phyloP scores from a whole-genome alignment of 495 filamentous ascomycete species.

The Tuber magnatum region DNA sequence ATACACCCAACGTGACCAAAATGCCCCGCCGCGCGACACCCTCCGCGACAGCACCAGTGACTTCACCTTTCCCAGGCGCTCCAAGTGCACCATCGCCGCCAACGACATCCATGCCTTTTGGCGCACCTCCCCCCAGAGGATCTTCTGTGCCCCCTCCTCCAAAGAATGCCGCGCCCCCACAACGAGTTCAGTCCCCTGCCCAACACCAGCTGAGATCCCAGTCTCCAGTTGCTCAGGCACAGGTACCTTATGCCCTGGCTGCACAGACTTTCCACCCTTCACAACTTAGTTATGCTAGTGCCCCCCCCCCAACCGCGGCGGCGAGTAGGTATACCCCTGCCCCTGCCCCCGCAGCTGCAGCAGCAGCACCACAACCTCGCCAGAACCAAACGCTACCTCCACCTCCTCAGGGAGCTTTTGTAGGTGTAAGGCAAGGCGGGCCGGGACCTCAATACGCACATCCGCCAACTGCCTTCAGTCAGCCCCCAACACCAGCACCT shows the following conservation, averaged over 20 bases:
- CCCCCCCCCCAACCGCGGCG: conserved; percentile 52
- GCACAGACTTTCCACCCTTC: conserved; percentile 47
- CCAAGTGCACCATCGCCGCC: conserved; percentile 47
- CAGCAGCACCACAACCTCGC: conserved; percentile 61
- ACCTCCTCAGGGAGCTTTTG: conserved; percentile 31
- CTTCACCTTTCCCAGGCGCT: conserved; percentile 49
- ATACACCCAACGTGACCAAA: conserved; percentile 81
- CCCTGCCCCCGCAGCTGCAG: conserved; percentile 45
- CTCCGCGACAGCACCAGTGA: conserved; percentile 52
- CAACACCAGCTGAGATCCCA: conserved; percentile 26
- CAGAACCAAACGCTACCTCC: conserved; percentile 42
- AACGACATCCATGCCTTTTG: conserved; percentile 40
- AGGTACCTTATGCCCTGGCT: conserved; percentile 33
- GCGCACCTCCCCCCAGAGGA: conserved; percentile 43
- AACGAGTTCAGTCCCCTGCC: conserved; percentile 51
- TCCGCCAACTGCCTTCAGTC: conserved; percentile 50
- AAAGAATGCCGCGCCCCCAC: conserved; percentile 49
- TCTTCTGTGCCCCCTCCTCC: conserved; percentile 53
- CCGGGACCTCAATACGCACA: conserved; percentile 83
- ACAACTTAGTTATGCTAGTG: conserved; percentile 56
- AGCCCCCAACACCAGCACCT: conserved; percentile 44
- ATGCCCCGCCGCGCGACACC: conserved; percentile 47
- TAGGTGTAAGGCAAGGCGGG: conserved; percentile 43
- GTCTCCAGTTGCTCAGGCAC: conserved; percentile 35
- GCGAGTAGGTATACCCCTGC: conserved; percentile 40